Percentiles rank a stretch among this genome's conserved stretches.
These are phyloP conservation scores for Platismatia glauca DNA, from an alignment of 495 filamentous ascomycete species.

Conservation along the genomic window DNA sequence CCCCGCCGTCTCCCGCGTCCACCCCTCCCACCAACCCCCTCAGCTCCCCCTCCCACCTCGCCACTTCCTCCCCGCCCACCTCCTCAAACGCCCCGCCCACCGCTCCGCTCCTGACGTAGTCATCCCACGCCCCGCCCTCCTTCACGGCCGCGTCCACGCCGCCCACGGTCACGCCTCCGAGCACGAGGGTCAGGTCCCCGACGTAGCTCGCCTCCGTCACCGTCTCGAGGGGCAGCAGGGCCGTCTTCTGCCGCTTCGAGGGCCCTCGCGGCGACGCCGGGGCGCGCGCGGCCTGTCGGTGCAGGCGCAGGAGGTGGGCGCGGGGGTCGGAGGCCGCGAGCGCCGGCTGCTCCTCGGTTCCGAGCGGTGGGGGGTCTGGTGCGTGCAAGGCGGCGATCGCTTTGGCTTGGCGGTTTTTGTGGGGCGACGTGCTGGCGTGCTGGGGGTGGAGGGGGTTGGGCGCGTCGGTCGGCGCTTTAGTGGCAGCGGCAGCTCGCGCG, in stretches of 20 bases:
- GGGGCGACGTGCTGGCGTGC: conserved; percentile 23
- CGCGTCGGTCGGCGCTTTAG: neutral
- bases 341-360: neutral
- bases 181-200: conserved; percentile 1
- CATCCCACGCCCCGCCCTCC: neutral
- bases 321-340: conserved; percentile 20
- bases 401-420: conserved; percentile 31
- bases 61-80: neutral
- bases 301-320: conserved; percentile 20
- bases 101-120: neutral
- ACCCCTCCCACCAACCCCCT: conserved; percentile 10
- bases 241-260: conserved; percentile 10
- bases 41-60: conserved; percentile 14
- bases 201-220: neutral
- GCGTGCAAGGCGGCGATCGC: conserved; percentile 28
- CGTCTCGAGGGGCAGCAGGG: conserved; percentile 20
- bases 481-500: conserved; percentile 12
- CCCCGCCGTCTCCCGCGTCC: neutral
- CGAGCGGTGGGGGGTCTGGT: neutral
- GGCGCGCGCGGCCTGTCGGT: conserved; percentile 8
- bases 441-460: neutral
- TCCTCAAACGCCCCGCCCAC: neutral
- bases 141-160: conserved; percentile 1
- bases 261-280: neutral
- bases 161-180: neutral